Evolutionary conservation across 805 yeast genomes (phyloP).

Genomic region (Yamadazyma ubonensis): DNA sequence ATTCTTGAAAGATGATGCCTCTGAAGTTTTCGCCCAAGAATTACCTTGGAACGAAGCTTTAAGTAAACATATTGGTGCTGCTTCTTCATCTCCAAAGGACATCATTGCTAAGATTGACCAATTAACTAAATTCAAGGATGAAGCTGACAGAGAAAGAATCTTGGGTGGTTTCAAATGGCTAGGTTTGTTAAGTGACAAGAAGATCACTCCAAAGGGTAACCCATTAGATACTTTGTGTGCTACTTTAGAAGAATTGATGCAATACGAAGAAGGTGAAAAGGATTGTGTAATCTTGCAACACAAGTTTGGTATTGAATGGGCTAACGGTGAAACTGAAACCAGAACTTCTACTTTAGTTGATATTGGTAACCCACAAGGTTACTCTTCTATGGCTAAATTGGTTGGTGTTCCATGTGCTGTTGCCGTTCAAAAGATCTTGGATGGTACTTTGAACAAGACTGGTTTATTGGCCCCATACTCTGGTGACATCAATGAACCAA

Average conservation of each 20-base stretch:
- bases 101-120: conserved; percentile 71
- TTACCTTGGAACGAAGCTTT: conserved; percentile 89
- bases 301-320: conserved; percentile 96
- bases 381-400: conserved; percentile 97
- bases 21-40: conserved; percentile 53
- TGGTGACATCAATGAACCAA: conserved; percentile 85
- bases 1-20: conserved; percentile 76
- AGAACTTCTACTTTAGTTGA: conserved; percentile 96
- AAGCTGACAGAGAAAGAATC: conserved; percentile 82
- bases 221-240: conserved; percentile 97
- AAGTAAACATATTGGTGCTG: conserved; percentile 70
- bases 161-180: conserved; percentile 90
- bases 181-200: conserved; percentile 78
- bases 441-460: conserved; percentile 67
- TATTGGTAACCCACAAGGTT: conserved; percentile 83
- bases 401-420: conserved; percentile 99
- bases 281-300: conserved; percentile 95
- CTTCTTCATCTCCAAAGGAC: conserved; percentile 68
- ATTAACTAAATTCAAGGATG: conserved; percentile 77
- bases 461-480: conserved; percentile 94
- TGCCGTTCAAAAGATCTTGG: conserved; percentile 81
- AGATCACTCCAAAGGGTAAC: conserved; percentile 85
- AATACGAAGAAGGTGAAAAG: conserved; percentile 92
- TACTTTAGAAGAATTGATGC: conserved; percentile 92
- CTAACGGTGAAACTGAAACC: conserved; percentile 84